Evolutionary conservation across 2,329 filamentous ascomycete genomes (phyloP).

Genomic region (Cytospora leucostoma): DNA sequence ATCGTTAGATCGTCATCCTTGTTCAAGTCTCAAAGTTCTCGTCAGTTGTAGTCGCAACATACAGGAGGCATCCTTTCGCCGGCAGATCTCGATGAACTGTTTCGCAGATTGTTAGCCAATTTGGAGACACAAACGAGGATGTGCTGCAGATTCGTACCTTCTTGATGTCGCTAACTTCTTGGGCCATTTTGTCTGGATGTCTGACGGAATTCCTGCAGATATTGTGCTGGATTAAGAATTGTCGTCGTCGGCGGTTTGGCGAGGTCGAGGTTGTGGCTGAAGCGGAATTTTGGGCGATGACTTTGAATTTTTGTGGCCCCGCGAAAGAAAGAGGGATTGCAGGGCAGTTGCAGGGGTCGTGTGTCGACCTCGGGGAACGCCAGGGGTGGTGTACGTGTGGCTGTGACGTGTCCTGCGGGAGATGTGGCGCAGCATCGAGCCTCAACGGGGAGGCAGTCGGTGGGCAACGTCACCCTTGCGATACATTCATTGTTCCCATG

Average conservation of each 20-base stretch:
- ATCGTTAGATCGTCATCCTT: constrained; percentile 23
- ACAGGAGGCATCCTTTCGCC: constrained; percentile 99
- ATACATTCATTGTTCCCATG: constrained; percentile 1
- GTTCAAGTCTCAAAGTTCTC: constrained; percentile 26
- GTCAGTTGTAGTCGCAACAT: constrained; percentile 51
- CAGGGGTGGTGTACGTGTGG: constrained; percentile 9
- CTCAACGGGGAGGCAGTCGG: not conserved
- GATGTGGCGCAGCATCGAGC: constrained; percentile 13
- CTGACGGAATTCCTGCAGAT: constrained; percentile 31
- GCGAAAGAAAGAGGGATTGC: constrained; percentile 4
- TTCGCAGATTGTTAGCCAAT: constrained; percentile 29
- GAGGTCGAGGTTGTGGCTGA: constrained; percentile 19
- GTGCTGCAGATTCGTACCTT: constrained; percentile 50
- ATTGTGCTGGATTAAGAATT: constrained; percentile 29
- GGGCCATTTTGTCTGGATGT: constrained; percentile 83
- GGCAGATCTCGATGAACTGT: constrained; percentile 99
- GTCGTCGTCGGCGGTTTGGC: constrained; percentile 19
- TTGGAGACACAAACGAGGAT: constrained; percentile 10
- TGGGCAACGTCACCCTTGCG: constrained; percentile 20
- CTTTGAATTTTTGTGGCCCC: constrained; percentile 23
- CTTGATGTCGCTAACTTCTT: constrained; percentile 98
- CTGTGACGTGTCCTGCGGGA: constrained; percentile 10
- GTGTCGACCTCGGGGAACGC: not conserved
- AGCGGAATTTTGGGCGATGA: constrained; percentile 26
- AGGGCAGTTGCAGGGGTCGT: not conserved